phyloP scores from a whole-genome alignment of 371 early-diverging fungal genomes.

The Rhizopus stolonifer region DNA sequence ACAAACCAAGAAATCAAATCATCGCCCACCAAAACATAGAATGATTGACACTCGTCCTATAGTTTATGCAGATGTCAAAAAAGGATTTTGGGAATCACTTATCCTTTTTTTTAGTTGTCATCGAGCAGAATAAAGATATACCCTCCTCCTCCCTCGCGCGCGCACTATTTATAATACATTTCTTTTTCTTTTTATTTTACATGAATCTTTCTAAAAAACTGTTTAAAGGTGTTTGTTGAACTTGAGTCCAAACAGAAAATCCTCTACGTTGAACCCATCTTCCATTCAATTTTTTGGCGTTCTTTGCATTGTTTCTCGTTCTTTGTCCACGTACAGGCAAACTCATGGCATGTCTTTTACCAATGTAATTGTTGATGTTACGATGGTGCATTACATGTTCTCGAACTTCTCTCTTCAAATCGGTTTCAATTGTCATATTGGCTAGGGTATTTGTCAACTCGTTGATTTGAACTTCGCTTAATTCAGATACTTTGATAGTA shows the following conservation, averaged over 20 bases:
- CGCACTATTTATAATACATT: too few relatives aligned
- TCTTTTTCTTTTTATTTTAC: conserved; percentile 20
- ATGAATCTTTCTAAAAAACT: conserved; percentile 34
- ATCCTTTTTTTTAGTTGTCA: too few relatives aligned
- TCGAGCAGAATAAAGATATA: not conserved
- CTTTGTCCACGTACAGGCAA: conserved; percentile 91
- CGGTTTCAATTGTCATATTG: conserved; percentile 89
- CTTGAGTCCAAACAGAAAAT: conserved; percentile 36
- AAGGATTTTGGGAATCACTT: conserved; percentile 17
- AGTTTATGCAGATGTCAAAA: too few relatives aligned
- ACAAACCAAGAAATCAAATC: conserved; percentile 22
- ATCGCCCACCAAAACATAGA: conserved; percentile 15
- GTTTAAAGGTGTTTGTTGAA: conserved; percentile 33
- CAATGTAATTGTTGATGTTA: conserved; percentile 80
- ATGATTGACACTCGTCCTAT: conserved; percentile 1
- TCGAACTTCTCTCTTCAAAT: conserved; percentile 77
- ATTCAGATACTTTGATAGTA: conserved; percentile 74
- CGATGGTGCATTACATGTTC: conserved; percentile 82
- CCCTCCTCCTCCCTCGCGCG: not conserved
- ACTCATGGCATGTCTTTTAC: conserved; percentile 83
- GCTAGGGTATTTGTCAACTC: conserved; percentile 81
- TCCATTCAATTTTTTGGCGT: conserved; percentile 85
- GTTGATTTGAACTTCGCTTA: conserved; percentile 87
- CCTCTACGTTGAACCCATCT: conserved; percentile 55
- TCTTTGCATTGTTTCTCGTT: conserved; percentile 86